Percentiles rank a stretch among this genome's conserved stretches.
Conservation (phyloP, 345 rosid species). For the Psidium friedrichsthalianum region DNA sequence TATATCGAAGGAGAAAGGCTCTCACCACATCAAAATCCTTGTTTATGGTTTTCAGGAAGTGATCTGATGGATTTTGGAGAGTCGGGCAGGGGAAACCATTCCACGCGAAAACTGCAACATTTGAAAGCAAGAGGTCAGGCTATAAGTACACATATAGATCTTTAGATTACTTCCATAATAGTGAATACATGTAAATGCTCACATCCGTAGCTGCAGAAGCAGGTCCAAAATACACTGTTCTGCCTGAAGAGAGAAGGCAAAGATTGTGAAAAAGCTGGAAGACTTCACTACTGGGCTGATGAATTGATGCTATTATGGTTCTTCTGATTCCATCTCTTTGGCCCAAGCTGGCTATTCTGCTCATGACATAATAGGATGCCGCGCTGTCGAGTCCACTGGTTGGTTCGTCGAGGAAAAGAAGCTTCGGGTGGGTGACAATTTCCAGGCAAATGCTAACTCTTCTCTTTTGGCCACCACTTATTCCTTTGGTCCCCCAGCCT, state of each 20-base stretch:
- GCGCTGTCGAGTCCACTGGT: conserved; percentile 53
- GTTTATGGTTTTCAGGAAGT: conserved; percentile 25
- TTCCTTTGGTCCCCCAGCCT: conserved; percentile 37
- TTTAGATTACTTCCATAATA: neutral
- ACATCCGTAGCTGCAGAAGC: conserved; percentile 8
- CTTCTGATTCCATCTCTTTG: conserved; percentile 7
- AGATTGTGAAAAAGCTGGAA: conserved; percentile 32
- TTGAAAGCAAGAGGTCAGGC: neutral
- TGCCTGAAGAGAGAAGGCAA: conserved; percentile 35
- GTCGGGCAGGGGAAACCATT: conserved; percentile 13
- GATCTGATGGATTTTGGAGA: neutral
- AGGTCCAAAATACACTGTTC: conserved; percentile 33
- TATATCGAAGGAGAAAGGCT: neutral
- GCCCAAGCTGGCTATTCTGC: conserved; percentile 20
- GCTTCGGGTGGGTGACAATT: conserved; percentile 34
- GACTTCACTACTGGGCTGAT: conserved; percentile 41
- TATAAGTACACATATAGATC: neutral
- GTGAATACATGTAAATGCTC: neutral
- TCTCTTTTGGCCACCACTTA: conserved; percentile 49
- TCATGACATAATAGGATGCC: conserved; percentile 40
- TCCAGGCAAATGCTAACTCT: conserved; percentile 54
- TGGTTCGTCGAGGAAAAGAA: conserved; percentile 43
- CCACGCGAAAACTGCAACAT: conserved; percentile 27
- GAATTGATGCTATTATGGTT: conserved; percentile 36
- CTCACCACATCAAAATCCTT: conserved; percentile 30